Percentiles rank a stretch among this genome's conserved stretches.
Conservation (phyloP, 768 basidiomycete species). For the Tephrocybe sp. region DNA sequence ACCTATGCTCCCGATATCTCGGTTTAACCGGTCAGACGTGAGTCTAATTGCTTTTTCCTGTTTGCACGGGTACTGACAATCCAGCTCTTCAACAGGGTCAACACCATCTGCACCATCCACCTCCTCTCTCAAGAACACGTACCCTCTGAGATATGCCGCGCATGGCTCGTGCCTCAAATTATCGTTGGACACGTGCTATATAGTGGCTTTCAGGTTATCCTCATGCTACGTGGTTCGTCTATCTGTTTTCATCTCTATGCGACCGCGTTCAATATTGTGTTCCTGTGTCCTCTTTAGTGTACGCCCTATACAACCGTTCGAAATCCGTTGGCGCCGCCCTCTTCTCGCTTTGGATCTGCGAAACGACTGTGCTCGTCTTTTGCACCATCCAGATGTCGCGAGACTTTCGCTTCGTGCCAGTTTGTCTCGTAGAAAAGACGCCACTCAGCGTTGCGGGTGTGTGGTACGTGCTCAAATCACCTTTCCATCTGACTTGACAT, state of each 20-base stretch:
- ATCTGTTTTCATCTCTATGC: neutral
- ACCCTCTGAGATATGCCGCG: neutral
- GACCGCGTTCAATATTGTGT: neutral
- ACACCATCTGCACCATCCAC: neutral
- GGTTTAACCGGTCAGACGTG: neutral
- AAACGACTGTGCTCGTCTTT: neutral
- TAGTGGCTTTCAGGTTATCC: neutral
- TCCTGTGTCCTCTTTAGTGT: too few relatives aligned
- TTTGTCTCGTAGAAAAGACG: neutral
- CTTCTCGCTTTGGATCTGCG: neutral
- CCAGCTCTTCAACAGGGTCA: neutral
- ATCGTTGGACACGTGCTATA: neutral
- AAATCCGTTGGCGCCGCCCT: neutral
- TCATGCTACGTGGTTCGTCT: slow-evolving; percentile 7
- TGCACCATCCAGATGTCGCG: neutral
- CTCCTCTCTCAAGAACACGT: neutral
- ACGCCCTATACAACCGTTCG: slow-evolving; percentile 1
- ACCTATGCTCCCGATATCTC: neutral
- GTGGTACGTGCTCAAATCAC: neutral
- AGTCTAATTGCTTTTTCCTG: neutral
- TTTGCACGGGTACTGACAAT: too few relatives aligned
- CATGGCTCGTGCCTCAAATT: neutral
- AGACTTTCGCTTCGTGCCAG: neutral
- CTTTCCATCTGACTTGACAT: neutral
- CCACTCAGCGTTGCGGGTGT: neutral